Evolutionary conservation across 495 filamentous ascomycete species (phyloP), one percentile per base, ranked within the genome.

Genomic region (Xeromyces bisporus): DNA sequence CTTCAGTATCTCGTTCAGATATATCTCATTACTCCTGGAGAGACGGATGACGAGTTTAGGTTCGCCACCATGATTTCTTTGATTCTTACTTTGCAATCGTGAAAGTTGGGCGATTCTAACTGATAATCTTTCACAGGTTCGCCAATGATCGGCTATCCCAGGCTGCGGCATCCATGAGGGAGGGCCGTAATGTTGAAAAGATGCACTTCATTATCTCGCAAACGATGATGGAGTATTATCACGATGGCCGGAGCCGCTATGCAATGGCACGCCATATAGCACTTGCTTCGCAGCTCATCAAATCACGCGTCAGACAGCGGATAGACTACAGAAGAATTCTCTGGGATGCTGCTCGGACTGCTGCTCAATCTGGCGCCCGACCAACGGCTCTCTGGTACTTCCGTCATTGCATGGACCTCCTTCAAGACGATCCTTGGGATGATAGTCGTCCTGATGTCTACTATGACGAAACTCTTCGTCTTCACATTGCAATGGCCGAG

Each of bases 181-280:
- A 84, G 54, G 74, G 70, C 37, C 54, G 53, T 15, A 69, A 80
- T 34, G 58, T 69, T 14, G 55, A 70, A 30, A 75, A 75, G 43
- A 92, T 92, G 85, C 83, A 93, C 51, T 92, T 81, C 37, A 67
- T 80, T 25, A 78, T 92, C 34, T 80, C 80, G 0, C 73, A 80
- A 41, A 75, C 70, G 0, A 67, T 91, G 41, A 70, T 83, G 51
- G 75, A 79, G 34, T 69, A 82, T 39, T 67, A 71, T 32, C 56
- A 63, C 25, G 46, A 62, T 8, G 67, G 77, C 28, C 58, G 66
- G 7, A 60, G 61, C 33, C 66, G 68, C n/a, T 80, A 84, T 40
- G 71, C 66, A 24, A 71, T 73, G 31, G 77, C 80, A 23, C 66
- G 71, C 10, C 83, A 92, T 51, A 74, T 91, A 13, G 80, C 77